Conservation (phyloP, 345 rosid species). For the Ailanthus altissimus region DNA sequence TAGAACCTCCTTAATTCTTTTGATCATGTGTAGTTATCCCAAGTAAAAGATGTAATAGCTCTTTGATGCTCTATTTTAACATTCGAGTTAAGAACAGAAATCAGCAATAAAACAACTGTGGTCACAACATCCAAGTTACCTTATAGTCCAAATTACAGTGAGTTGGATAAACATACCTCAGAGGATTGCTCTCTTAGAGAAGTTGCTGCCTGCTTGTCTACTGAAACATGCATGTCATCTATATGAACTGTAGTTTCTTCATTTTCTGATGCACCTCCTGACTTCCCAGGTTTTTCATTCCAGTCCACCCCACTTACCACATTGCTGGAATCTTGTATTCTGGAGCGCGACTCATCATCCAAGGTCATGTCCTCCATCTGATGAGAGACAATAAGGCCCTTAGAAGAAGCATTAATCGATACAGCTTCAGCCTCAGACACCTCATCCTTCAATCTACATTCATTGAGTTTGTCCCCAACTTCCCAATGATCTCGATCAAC, state of each 20-base stretch:
- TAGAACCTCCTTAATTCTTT: background rate
- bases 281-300: constrained; percentile 24
- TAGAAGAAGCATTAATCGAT: constrained; percentile 19
- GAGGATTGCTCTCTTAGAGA: constrained; percentile 29
- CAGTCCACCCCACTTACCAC: background rate
- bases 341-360: constrained; percentile 25
- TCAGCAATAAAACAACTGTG: background rate
- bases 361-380: constrained; percentile 26
- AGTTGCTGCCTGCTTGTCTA: constrained; percentile 11
- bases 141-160: background rate
- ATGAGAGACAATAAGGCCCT: constrained; percentile 11
- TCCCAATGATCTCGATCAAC: constrained; percentile 45
- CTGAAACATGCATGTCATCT: constrained; percentile 25
- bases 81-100: background rate
- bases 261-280: constrained; percentile 18
- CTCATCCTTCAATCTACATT: constrained; percentile 43
- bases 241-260: constrained; percentile 20
- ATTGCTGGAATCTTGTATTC: constrained; percentile 3
- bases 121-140: background rate
- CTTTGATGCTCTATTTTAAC: constrained; percentile 13
- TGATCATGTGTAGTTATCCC: background rate
- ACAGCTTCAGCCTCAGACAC: constrained; percentile 23
- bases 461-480: constrained; percentile 43
- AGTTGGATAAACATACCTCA: constrained; percentile 41
- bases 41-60: background rate